Base-by-base conservation (phyloP, 345 rosid species). In the Citrus cavaleriei region DNA sequence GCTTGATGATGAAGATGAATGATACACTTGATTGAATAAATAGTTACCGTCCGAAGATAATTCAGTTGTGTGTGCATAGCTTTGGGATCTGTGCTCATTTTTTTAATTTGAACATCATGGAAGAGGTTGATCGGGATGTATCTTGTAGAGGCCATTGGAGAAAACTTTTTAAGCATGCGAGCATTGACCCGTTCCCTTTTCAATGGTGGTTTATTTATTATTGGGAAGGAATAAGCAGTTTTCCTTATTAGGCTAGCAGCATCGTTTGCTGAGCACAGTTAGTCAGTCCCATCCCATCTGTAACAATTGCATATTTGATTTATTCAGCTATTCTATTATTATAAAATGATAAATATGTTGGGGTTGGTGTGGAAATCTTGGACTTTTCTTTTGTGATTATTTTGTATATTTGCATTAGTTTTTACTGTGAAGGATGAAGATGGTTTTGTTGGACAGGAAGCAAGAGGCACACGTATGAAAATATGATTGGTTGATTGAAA, bases 1-100 rank as follows among this genome's bases (percentile, higher is more conserved):
- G 24, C 46, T 83, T 1, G 79, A 70, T 16, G 89, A 83, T 21
- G 97, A 96, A 75, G 95, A 86, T 10, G 97, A 91, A 58, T 92
- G 88, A 90, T 74, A 63, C 30, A 12, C 7, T 34, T 27, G n/a
- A 61, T 19, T 7, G 19, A 83, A 72, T 68, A 40, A 34, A 34
- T 42, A 6, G 27, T 63, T 78, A 16, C 70, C n/a, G 37, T 16
- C 32, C 5, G 54, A 35, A 65, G 35, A 16, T 13, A 49, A 68
- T 24, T 30, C 77, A 51, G 65, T 68, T 46, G 69, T 24, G 34
- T 37, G 83, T 74, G 79, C 75, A 68, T 71, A 79, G 81, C 70
- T 79, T 69, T 75, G 80, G 78, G 68, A 16, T 69, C 73, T 77
- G 60, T 72, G 70, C 74, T 83, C 77, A 79, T 85, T 83, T 70